Evolutionary conservation across 371 early-diverging fungal genomes (phyloP).

Genomic region (Rhizopus stolonifer): DNA sequence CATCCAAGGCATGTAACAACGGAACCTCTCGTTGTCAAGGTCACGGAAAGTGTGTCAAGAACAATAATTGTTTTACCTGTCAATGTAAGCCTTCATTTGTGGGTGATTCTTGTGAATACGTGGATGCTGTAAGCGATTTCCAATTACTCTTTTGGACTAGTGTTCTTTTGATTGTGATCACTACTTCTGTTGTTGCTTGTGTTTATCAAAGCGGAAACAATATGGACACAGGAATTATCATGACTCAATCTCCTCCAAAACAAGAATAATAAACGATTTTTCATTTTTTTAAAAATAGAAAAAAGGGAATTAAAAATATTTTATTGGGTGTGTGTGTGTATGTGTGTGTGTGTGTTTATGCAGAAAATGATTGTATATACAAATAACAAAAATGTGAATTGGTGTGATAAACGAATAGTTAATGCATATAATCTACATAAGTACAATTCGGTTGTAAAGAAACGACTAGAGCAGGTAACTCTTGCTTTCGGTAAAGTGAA

Average conservation of each 20-base stretch:
- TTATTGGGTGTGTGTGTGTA: no score
- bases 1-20: constrained; percentile 26
- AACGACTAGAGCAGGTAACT: constrained; percentile 22
- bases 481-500: constrained; percentile 2
- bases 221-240: constrained; percentile 36
- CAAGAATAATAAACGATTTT: constrained; percentile 39
- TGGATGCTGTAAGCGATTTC: constrained; percentile 43
- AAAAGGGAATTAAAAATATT: no score
- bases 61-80: constrained; percentile 37
- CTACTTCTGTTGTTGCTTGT: constrained; percentile 39
- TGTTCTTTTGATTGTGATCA: constrained; percentile 34
- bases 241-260: constrained; percentile 41
- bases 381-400: neutral
- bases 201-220: constrained; percentile 40
- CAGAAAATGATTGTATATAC: neutral
- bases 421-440: constrained; percentile 22
- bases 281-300: neutral
- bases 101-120: constrained; percentile 39
- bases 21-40: constrained; percentile 35
- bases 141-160: constrained; percentile 52
- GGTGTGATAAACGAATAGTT: no score
- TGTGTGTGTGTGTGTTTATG: no score
- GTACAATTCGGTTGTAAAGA: constrained; percentile 19
- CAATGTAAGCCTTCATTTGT: constrained; percentile 30
- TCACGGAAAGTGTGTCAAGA: constrained; percentile 32